Evolutionary conservation across 2,329 filamentous ascomycete species (phyloP).

Genomic region (Neophaeococcomyces mojaviensis): DNA sequence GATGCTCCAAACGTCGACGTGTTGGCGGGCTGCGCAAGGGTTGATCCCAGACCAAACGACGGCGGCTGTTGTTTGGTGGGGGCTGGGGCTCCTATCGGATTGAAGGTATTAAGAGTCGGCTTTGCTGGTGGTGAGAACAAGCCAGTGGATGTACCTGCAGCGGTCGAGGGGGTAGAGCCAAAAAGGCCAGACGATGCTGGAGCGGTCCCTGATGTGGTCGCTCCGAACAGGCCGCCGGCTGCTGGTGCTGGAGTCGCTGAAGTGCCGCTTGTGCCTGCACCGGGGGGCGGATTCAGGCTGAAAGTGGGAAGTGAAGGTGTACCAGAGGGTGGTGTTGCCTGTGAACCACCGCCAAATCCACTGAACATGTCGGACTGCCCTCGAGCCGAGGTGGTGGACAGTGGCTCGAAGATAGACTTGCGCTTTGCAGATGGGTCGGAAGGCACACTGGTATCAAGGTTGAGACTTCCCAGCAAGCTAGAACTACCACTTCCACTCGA

Average conservation of each 20-base stretch:
- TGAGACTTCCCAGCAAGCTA: slow-evolving; percentile 17
- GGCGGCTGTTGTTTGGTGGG: background rate
- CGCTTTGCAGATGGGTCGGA: slow-evolving; percentile 19
- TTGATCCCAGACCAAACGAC: background rate
- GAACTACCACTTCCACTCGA: slow-evolving; percentile 10
- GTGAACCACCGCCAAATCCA: slow-evolving; percentile 13
- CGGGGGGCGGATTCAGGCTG: background rate
- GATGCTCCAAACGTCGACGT: slow-evolving; percentile 12
- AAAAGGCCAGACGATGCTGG: slow-evolving; percentile 7
- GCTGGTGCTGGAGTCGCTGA: slow-evolving; percentile 10
- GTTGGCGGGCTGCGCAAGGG: background rate
- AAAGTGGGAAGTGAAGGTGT: slow-evolving; percentile 12
- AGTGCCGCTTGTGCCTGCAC: slow-evolving; percentile 5
- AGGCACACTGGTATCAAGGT: slow-evolving; percentile 14
- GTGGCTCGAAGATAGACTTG: slow-evolving; percentile 21
- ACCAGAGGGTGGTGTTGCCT: slow-evolving; percentile 10
- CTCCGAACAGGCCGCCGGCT: slow-evolving; percentile 5
- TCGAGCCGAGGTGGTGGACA: slow-evolving; percentile 10
- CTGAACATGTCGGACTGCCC: slow-evolving; percentile 11
- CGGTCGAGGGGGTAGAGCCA: background rate
- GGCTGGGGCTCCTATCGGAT: background rate
- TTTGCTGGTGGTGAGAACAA: slow-evolving; percentile 9
- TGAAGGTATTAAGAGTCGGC: slow-evolving; percentile 11
- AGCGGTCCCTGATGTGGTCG: slow-evolving; percentile 11
- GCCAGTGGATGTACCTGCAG: slow-evolving; percentile 12